These are phyloP conservation scores for Hibiscus mutabilis DNA, from an alignment of 345 rosid species.

Conservation along the genomic window DNA sequence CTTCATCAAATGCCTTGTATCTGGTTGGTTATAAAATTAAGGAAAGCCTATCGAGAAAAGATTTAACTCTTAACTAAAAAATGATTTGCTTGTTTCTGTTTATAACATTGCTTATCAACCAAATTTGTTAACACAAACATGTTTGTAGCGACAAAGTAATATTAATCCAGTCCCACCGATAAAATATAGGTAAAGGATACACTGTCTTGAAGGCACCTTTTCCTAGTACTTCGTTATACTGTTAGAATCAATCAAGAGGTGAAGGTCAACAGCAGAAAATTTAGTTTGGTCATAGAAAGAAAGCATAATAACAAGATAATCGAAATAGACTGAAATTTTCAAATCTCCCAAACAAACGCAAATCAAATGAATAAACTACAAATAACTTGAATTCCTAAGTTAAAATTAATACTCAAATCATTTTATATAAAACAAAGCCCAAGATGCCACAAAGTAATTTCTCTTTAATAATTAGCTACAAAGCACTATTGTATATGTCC, in stretches of 20 bases:
- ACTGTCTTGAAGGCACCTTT: conserved; percentile 80
- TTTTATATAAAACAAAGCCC: neutral
- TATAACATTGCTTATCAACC: neutral
- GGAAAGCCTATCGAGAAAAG: conserved; percentile 20
- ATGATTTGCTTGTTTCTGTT: neutral
- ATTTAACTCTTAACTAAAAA: neutral
- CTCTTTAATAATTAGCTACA: neutral
- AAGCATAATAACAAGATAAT: neutral
- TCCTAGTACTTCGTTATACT: conserved; percentile 68
- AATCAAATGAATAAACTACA: neutral
- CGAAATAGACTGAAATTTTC: neutral
- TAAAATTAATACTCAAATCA: neutral
- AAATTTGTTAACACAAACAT: neutral
- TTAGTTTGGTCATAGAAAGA: neutral
- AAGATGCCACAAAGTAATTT: neutral
- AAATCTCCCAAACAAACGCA: neutral
- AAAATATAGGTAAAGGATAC: conserved; percentile 39
- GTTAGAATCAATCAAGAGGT: conserved; percentile 17
- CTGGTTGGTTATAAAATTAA: conserved; percentile 35
- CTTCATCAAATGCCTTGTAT: conserved; percentile 92
- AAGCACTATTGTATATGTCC: neutral
- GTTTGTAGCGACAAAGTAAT: neutral
- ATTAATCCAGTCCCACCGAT: neutral
- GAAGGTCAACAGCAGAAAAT: neutral
- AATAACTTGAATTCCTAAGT: neutral